phyloP scores from a whole-genome alignment of 108 stramenopile genomes.

The Fistulifera solaris region DNA sequence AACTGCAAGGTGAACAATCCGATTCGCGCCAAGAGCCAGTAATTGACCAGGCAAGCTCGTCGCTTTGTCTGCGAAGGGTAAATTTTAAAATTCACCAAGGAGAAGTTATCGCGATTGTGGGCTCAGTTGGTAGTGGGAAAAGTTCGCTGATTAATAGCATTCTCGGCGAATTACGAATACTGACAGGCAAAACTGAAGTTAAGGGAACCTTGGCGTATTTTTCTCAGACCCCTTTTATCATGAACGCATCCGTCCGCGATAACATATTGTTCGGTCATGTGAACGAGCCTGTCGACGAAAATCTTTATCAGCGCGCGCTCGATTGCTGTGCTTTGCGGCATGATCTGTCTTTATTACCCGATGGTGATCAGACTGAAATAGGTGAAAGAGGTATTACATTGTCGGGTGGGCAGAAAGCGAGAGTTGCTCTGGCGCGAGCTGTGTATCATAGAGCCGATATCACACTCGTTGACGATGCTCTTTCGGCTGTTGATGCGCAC shows the following conservation, averaged over 20 bases:
- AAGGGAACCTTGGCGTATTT: conserved; percentile 63
- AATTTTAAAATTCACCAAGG: conserved; percentile 72
- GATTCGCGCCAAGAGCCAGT: conserved; percentile 12
- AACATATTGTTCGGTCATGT: conserved; percentile 94
- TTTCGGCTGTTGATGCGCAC: conserved; percentile 92
- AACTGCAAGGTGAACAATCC: conserved; percentile 16
- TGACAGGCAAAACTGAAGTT: conserved; percentile 26
- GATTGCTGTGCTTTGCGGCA: conserved; percentile 67
- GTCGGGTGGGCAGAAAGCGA: conserved; percentile 90
- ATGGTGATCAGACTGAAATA: conserved; percentile 91
- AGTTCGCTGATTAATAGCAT: conserved; percentile 58
- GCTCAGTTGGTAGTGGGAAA: conserved; percentile 81
- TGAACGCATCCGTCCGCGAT: conserved; percentile 89
- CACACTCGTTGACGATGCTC: conserved; percentile 86
- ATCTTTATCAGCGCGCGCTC: conserved; percentile 71
- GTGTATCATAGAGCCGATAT: conserved; percentile 88
- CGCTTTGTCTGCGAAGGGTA: conserved; percentile 42
- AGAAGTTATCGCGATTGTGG: conserved; percentile 76
- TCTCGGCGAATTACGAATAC: conserved; percentile 67
- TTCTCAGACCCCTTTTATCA: conserved; percentile 88
- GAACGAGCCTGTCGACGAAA: conserved; percentile 47
- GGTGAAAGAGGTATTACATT: conserved; percentile 87
- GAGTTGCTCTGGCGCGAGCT: conserved; percentile 94
- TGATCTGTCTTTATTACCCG: conserved; percentile 75
- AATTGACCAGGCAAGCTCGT: conserved; percentile 42